Evolutionary conservation across 2,329 filamentous ascomycete genomes (phyloP).

Genomic region (Scedosporium boydii): DNA sequence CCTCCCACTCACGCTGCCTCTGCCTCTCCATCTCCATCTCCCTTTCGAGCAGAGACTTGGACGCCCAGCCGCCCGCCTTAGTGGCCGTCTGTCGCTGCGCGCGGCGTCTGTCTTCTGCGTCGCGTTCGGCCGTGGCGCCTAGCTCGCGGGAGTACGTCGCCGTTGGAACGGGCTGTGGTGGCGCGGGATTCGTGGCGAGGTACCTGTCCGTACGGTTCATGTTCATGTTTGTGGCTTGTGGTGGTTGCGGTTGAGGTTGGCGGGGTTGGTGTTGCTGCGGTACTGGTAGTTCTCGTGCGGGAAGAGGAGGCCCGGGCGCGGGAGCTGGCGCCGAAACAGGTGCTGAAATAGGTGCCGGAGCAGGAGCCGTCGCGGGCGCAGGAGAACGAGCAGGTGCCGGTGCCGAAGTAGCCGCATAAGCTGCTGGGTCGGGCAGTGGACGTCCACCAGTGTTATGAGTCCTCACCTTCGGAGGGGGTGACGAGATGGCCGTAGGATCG

Average conservation of each 20-base stretch:
- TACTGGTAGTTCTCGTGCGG: conserved; percentile 5
- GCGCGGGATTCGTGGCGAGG: conserved; percentile 44
- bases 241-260: conserved; percentile 2
- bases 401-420: conserved; percentile 14
- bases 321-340: conserved; percentile 8
- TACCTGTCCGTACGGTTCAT: conserved; percentile 47
- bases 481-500: conserved; percentile 19
- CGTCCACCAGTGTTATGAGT: conserved; percentile 32
- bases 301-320: conserved; percentile 12
- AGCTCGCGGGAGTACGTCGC: conserved; percentile 47
- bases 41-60: conserved; percentile 63
- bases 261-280: background rate
- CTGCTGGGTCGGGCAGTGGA: conserved; percentile 42
- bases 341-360: conserved; percentile 9
- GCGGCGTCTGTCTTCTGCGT: conserved; percentile 52
- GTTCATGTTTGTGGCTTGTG: conserved; percentile 11
- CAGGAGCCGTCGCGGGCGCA: conserved; percentile 1
- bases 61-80: conserved; percentile 53
- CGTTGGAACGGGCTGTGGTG: conserved; percentile 27
- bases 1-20: conserved; percentile 72
- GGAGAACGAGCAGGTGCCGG: conserved; percentile 3
- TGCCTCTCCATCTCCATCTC: conserved; percentile 75
- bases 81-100: conserved; percentile 49
- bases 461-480: conserved; percentile 19
- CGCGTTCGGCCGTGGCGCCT: conserved; percentile 49